Conservation (phyloP, 306 rosid species). For the Trifolium pratense region DNA sequence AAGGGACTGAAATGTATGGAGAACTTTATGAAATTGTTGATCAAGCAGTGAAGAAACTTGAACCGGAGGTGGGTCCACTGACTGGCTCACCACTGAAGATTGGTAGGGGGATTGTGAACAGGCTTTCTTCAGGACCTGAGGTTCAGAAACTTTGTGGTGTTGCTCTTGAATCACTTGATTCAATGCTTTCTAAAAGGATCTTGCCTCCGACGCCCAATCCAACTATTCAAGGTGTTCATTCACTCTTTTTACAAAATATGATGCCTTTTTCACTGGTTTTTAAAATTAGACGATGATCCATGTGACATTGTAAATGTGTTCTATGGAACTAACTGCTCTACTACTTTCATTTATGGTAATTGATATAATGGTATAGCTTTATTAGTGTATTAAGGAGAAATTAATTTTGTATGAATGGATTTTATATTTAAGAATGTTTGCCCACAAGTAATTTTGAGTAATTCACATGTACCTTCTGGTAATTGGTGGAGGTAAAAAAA, state of each 20-base stretch:
- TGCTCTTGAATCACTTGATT: constrained; percentile 80
- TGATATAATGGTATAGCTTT: not conserved
- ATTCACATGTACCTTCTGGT: constrained; percentile 4
- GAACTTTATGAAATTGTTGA: constrained; percentile 64
- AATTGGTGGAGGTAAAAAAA: constrained; percentile 12
- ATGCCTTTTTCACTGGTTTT: constrained; percentile 1
- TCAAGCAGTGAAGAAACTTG: constrained; percentile 84
- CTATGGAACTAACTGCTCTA: not conserved
- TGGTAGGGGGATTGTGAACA: constrained; percentile 95
- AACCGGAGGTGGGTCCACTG: constrained; percentile 87
- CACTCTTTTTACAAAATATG: constrained; percentile 9
- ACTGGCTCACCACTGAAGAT: constrained; percentile 78
- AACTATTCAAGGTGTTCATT: constrained; percentile 56
- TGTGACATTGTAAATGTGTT: constrained; percentile 25
- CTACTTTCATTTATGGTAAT: constrained; percentile 9
- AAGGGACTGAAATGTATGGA: constrained; percentile 67
- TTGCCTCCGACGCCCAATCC: constrained; percentile 46
- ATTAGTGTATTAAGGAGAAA: constrained; percentile 8
- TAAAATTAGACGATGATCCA: not conserved
- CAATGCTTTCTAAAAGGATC: constrained; percentile 48
- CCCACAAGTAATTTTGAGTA: constrained; percentile 11
- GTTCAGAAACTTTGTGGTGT: constrained; percentile 84
- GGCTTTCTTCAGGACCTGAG: constrained; percentile 98
- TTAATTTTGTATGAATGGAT: constrained; percentile 15
- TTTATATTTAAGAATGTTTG: constrained; percentile 12